phyloP scores from a whole-genome alignment of 805 yeast genomes.

The Teunomyces funiuensis region DNA sequence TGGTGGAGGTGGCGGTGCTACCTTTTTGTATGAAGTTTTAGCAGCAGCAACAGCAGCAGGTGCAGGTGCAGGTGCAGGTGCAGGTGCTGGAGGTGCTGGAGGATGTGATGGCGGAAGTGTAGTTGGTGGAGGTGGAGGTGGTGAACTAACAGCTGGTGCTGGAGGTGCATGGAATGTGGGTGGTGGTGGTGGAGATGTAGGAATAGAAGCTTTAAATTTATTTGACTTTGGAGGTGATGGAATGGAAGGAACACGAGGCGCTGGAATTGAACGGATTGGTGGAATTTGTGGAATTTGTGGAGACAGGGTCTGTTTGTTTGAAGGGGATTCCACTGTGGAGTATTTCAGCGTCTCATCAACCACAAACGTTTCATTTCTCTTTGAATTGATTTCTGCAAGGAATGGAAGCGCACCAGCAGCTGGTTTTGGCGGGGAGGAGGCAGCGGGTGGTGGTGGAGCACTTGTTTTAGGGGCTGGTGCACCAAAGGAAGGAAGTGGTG shows the following conservation, averaged over 20 bases:
- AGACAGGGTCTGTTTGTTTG: slow-evolving; percentile 1
- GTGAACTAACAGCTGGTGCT: slow-evolving; percentile 13
- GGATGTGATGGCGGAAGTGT: slow-evolving; percentile 17
- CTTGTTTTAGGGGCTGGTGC: slow-evolving; percentile 15
- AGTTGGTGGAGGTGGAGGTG: slow-evolving; percentile 17
- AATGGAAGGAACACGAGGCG: background rate
- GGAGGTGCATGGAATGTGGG: slow-evolving; percentile 15
- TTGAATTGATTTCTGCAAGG: slow-evolving; percentile 49
- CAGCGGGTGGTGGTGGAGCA: slow-evolving; percentile 23
- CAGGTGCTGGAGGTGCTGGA: slow-evolving; percentile 9
- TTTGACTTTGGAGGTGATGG: slow-evolving; percentile 20
- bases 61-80: slow-evolving; percentile 13
- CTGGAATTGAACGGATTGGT: slow-evolving; percentile 5
- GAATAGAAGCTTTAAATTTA: slow-evolving; percentile 1
- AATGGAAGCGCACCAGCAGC: slow-evolving; percentile 46
- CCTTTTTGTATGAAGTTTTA: slow-evolving; percentile 17
- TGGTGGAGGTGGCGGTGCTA: slow-evolving; percentile 36
- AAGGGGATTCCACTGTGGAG: slow-evolving; percentile 10
- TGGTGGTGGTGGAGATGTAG: slow-evolving; percentile 19
- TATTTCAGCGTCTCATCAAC: slow-evolving; percentile 33
- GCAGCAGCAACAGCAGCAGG: slow-evolving; percentile 14
- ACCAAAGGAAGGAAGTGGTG: slow-evolving; percentile 15
- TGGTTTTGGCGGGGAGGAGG: slow-evolving; percentile 23
- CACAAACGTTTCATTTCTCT: slow-evolving; percentile 47
- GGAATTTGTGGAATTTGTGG: slow-evolving; percentile 3